Percentiles rank a stretch among this genome's conserved stretches.
phyloP scores from a whole-genome alignment of 2,329 filamentous ascomycete species.

The Verticillium nonalfalfae region DNA sequence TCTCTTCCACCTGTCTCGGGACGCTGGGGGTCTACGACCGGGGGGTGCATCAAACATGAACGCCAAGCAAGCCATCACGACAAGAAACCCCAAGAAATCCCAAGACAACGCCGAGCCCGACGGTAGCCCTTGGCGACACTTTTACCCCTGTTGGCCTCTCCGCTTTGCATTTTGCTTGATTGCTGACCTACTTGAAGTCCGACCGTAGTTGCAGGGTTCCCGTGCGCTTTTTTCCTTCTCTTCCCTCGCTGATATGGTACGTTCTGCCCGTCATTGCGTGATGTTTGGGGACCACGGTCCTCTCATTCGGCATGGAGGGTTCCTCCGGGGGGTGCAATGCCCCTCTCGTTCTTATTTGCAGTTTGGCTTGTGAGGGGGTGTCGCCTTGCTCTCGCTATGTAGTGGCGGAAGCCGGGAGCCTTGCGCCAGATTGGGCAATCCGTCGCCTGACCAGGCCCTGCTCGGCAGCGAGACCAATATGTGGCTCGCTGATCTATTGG shows the following conservation, averaged over 20 bases:
- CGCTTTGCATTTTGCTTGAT: slow-evolving; percentile 1
- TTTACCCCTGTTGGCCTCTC: background rate
- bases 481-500: background rate
- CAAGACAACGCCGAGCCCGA: slow-evolving; percentile 3
- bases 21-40: background rate
- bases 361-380: background rate
- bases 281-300: background rate
- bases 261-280: background rate
- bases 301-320: background rate
- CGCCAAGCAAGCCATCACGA: slow-evolving; percentile 1
- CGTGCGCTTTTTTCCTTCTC: background rate
- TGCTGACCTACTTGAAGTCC: background rate
- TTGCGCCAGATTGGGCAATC: background rate
- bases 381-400: background rate
- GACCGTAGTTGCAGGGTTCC: background rate
- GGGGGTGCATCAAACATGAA: background rate
- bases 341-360: background rate
- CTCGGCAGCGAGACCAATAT: background rate
- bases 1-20: background rate
- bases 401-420: background rate
- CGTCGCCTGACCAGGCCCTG: slow-evolving; percentile 1
- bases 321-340: background rate
- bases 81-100: background rate
- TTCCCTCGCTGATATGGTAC: background rate
- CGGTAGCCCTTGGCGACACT: background rate